phyloP scores from a whole-genome alignment of 1,284 basidiomycete genomes.

The Irpex rosettiformis region DNA sequence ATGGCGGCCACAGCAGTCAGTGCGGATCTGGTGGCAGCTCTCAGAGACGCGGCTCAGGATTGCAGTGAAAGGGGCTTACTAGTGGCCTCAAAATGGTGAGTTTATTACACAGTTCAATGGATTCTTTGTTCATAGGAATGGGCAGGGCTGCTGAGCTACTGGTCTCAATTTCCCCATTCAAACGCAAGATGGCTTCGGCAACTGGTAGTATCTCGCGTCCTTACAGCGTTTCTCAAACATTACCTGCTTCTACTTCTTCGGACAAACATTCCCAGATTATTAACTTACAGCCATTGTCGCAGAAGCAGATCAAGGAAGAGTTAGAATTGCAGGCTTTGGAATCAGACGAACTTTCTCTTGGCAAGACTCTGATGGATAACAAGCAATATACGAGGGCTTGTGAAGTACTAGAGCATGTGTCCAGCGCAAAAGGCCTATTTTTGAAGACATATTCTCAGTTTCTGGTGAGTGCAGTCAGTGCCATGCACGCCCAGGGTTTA shows the following conservation, averaged over 20 bases:
- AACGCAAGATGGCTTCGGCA: background rate
- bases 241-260: background rate
- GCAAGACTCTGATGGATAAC: constrained; percentile 75
- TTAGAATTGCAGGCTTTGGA: constrained; percentile 56
- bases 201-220: constrained; percentile 30
- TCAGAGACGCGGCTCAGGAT: constrained; percentile 53
- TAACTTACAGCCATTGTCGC: constrained; percentile 17
- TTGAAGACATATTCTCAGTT: constrained; percentile 80
- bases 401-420: constrained; percentile 59
- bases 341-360: constrained; percentile 59
- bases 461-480: constrained; percentile 57
- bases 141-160: constrained; percentile 72
- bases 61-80: constrained; percentile 31
- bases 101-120: constrained; percentile 7
- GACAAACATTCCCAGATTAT: constrained; percentile 26
- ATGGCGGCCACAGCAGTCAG: constrained; percentile 16
- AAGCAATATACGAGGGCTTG: constrained; percentile 81
- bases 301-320: constrained; percentile 33
- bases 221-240: too few relatives aligned
- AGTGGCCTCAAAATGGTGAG: constrained; percentile 72
- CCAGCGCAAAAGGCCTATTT: constrained; percentile 73
- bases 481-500: constrained; percentile 9
- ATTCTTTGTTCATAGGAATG: constrained; percentile 14
- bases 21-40: constrained; percentile 36
- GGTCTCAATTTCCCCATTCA: constrained; percentile 52